Evolutionary conservation across 1,284 basidiomycete species (phyloP), one percentile per base, ranked within the genome.

Genomic region (Puccinia triticina): DNA sequence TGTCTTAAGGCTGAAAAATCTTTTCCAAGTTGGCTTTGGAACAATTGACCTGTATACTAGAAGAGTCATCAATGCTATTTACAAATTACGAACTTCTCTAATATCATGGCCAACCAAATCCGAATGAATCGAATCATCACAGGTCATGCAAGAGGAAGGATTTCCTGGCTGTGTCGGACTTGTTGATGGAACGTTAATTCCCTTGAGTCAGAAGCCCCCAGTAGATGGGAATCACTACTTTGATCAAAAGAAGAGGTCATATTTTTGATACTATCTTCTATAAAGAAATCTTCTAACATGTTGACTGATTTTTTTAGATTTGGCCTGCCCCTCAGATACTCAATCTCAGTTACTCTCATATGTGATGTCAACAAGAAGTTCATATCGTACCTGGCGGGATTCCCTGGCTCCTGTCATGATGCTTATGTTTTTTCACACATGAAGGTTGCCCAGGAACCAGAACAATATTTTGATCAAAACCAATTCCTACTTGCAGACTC

Each of bases 321-420:
- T 29, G 10, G 10, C 14, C n/a, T 26, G n/a, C 40, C 43, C n/a
- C n/a, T 7, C 21, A 55, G 72, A 34, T 74, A 74, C 43, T 53
- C 43, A 8, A 50, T 73, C 26, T 48, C 43, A 4, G 46, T 73
- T 21, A 37, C 5, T 40, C 43, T 48, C 12, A 10, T 73, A 10
- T 73, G 71, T 73, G 71, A 73, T 21, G 26, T 73, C 2, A 73
- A 48, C 46, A 73, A 73, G 29, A 73, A 50, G 2, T 73, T 73
- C 43, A 48, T 50, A 4, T 48, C 43, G 2, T 50, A 48, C n/a
- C 53, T 48, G 2, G 72, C 72, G 2, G 21, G 72, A 1, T 55
- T 26, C n/a, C 72, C n/a, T 21, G 53, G 48, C 1, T 53, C 72
- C 29, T 74, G 72, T 29, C 72, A 74, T 34, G 18, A 74, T 74